Conservation (phyloP, 805 yeast genomes). For the Kodamaea neixiangensis region DNA sequence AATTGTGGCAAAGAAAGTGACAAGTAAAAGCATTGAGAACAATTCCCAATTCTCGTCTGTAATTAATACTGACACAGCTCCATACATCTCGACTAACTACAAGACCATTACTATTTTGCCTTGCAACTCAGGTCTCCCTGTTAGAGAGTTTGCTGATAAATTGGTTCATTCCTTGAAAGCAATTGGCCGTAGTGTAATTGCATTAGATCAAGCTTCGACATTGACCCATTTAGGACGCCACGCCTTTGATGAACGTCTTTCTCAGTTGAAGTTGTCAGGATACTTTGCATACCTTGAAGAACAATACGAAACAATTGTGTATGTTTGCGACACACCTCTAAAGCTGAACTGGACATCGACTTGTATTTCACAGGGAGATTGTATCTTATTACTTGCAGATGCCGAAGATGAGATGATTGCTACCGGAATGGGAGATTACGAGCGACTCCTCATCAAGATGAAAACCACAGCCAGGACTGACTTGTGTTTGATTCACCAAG, state of each 20-base stretch:
- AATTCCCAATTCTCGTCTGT: background rate
- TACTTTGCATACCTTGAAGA: slow-evolving; percentile 91
- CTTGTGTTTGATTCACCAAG: slow-evolving; percentile 80
- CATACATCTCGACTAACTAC: slow-evolving; percentile 49
- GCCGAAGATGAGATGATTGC: slow-evolving; percentile 59
- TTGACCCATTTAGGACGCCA: slow-evolving; percentile 81
- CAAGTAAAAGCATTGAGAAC: slow-evolving; percentile 5
- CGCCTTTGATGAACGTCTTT: slow-evolving; percentile 82
- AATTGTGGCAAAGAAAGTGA: slow-evolving; percentile 68
- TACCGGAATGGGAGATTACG: slow-evolving; percentile 83
- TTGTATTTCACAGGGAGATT: slow-evolving; percentile 93
- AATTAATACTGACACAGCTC: slow-evolving; percentile 20
- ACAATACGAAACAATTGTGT: slow-evolving; percentile 80
- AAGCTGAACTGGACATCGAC: slow-evolving; percentile 89
- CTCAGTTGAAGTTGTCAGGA: slow-evolving; percentile 83
- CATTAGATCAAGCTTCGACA: slow-evolving; percentile 81
- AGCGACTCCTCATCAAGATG: slow-evolving; percentile 67
- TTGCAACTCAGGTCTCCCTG: slow-evolving; percentile 78
- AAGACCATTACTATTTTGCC: slow-evolving; percentile 87
- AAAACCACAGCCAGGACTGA: slow-evolving; percentile 89
- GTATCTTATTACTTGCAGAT: slow-evolving; percentile 86
- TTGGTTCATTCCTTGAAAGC: slow-evolving; percentile 69
- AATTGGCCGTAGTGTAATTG: slow-evolving; percentile 72
- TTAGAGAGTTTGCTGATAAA: slow-evolving; percentile 76
- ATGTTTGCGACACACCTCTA: slow-evolving; percentile 82